A percentile compares a stretch with the other conserved stretches of the same genome.
These are phyloP conservation scores for Wallacemonas sp. DNA, from an alignment of 208 protist genomes.

Conservation along the genomic window DNA sequence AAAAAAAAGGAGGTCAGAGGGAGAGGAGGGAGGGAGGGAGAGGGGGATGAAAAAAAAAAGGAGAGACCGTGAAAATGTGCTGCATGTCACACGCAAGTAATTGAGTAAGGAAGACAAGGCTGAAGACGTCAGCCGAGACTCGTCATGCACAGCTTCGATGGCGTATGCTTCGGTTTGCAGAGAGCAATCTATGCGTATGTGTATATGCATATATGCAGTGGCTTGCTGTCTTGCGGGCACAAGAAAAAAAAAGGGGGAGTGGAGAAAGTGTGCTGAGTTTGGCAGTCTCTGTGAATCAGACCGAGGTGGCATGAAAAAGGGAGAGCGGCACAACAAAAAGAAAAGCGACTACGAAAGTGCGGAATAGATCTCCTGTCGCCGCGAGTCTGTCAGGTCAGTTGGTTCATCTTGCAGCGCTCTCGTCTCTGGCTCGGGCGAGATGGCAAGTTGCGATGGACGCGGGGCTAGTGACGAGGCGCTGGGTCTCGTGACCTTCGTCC, in stretches of 20 bases:
- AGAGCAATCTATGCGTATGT: too few relatives aligned
- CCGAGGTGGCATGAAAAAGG: too few relatives aligned
- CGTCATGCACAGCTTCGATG: too few relatives aligned
- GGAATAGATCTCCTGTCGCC: constrained; percentile 1
- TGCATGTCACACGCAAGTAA: too few relatives aligned
- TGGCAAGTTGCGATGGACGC: background rate
- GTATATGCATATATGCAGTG: too few relatives aligned
- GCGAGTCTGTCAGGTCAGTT: background rate
- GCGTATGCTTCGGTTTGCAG: too few relatives aligned
- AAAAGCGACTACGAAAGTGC: background rate
- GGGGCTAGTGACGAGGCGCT: background rate
- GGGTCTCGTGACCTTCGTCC: background rate
- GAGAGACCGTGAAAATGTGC: too few relatives aligned
- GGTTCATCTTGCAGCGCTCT: background rate
- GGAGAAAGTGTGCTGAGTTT: constrained; percentile 3
- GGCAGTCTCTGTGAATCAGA: background rate
- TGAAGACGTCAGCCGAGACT: background rate
- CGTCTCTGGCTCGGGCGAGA: background rate
- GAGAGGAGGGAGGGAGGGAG: too few relatives aligned
- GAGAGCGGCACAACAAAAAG: too few relatives aligned
- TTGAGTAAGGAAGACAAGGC: background rate
- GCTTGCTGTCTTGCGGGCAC: too few relatives aligned
- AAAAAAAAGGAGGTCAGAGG: background rate
- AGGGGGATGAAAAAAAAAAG: too few relatives aligned
- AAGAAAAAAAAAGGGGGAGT: too few relatives aligned